A percentile compares a stretch with the other conserved stretches of the same genome.
Conservation (phyloP, 148 eudicot genomes). For the Simmondsia chinensis region DNA sequence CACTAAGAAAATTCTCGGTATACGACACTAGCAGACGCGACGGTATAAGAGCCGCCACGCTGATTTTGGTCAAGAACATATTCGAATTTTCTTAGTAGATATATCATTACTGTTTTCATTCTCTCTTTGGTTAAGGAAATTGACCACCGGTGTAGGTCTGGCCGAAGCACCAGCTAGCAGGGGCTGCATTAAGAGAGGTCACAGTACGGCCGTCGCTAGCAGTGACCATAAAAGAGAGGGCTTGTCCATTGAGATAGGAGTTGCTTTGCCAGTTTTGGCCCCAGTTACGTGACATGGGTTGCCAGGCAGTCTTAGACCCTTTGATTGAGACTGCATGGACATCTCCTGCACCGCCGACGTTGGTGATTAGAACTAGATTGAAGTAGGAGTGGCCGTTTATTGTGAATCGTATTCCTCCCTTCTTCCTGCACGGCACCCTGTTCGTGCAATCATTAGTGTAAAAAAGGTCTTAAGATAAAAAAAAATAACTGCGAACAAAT, state of each 20-base stretch:
- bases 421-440: constrained; percentile 64
- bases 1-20: too few species aligned
- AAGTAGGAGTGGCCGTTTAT: constrained; percentile 80
- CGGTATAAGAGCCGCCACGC: too few species aligned
- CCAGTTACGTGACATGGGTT: constrained; percentile 75
- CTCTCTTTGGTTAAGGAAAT: constrained; percentile 20
- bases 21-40: too few species aligned
- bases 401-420: constrained; percentile 70
- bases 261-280: constrained; percentile 85
- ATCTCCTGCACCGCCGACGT: constrained; percentile 84
- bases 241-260: constrained; percentile 42
- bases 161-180: constrained; percentile 62
- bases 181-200: constrained; percentile 45
- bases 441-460: too few species aligned
- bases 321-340: constrained; percentile 54
- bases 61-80: neutral
- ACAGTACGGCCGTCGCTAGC: constrained; percentile 54
- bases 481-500: too few species aligned
- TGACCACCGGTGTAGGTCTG: constrained; percentile 56
- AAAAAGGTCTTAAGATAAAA: too few species aligned
- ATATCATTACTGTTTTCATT: too few species aligned
- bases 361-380: constrained; percentile 67
- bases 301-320: constrained; percentile 58
- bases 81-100: neutral
- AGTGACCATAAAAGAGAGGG: constrained; percentile 68